Evolutionary conservation across 1,284 basidiomycete species (phyloP), one percentile per base, ranked within the genome.

Genomic region (Ustanciosporium gigantosporum): DNA sequence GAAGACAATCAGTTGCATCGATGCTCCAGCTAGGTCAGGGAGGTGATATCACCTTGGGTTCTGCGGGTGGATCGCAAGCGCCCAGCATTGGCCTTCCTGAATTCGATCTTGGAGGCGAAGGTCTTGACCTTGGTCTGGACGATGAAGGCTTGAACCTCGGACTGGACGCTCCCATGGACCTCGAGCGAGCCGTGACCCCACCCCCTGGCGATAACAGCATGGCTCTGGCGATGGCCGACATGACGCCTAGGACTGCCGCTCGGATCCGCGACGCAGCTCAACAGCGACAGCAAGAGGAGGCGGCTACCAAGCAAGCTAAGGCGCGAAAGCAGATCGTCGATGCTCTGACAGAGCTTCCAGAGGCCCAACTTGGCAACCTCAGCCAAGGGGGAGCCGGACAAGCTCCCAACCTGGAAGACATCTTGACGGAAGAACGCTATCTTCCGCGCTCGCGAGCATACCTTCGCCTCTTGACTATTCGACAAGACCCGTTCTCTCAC

Each of bases 381-480:
- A 60, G 50, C 20, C 84, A 83, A 15, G 79, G 85, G 6, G 86
- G 83, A 32, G 82, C 83, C 13, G 82, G 83, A 21, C 81, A 84
- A 31, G 82, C 83, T 22, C 87, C 90, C 32, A 56, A 57, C 77
- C 84, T 88, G 60, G 86, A 85, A 41, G 83, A 83, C 43, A 92
- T 93, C 57, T 80, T 90, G 34, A 85, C 47, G 31, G 58, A 79
- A 55, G 87, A 90, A 55, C 85, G 86, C 41, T 92, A 87, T 76
- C 85, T 95, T 37, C 90, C 91, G 5, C 84, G 87, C 23, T 90
- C 91, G 11, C 82, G 88, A 2, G 83, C 88, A 41, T 84, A 90
- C 42, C 86, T 91, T 83, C 86, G 87, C 19, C 82, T 94, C 8
- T 82, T 89, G 41, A 86, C 89, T 71, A 90, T 94, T 67, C 85